Evolutionary conservation across 1,284 basidiomycete genomes (phyloP), one percentile per base, ranked within the genome.

Genomic region (Cryptococcus jaspeensis): DNA sequence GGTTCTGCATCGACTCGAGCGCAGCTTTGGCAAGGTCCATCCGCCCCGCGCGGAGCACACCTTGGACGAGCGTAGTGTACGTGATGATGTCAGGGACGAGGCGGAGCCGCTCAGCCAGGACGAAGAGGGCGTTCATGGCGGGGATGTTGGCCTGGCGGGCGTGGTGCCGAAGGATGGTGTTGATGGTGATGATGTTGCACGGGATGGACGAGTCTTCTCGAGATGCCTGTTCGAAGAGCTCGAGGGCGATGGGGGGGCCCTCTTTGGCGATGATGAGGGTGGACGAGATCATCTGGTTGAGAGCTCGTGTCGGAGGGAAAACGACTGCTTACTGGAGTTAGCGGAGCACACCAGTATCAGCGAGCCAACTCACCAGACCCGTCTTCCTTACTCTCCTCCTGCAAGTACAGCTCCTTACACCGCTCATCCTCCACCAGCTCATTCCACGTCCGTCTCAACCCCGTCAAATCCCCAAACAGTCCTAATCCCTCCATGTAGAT

Each of bases 61-160:
- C 87, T 23, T 86, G 84, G 12, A 92, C 84, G 28, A 93, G 81
- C 3, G 85, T 89, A 2, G 90, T 89, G 72, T 86, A 93, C 0
- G 87, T 92, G 73, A 87, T 84, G 5, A 87, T 84, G 67, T 93
- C 89, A 8, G 88, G 88, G 11, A 73, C 65, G 36, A 92, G 67
- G 0, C 80, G 81, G 2, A 64, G 61, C 22, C 76, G 78, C 3
- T 78, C 74, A 20, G 80, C 77, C 76, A 91, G 84, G 43, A 77
- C 76, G 56, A 83, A 81, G 22, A 93, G 75, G 20, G 83, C 59
- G 15, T 84, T 84, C 59, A 92, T 75, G 71, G 6, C 76, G 55
- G 81, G 81, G 65, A 89, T 81, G 66, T 92, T 82, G 22, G 80
- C 81, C 43, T 78, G 81, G 44, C 83, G 81, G 15, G 81, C 83